Percentiles rank a stretch among this genome's conserved stretches.
phyloP scores from a whole-genome alignment of 768 basidiomycete genomes.

The Tricholoma terreum region DNA sequence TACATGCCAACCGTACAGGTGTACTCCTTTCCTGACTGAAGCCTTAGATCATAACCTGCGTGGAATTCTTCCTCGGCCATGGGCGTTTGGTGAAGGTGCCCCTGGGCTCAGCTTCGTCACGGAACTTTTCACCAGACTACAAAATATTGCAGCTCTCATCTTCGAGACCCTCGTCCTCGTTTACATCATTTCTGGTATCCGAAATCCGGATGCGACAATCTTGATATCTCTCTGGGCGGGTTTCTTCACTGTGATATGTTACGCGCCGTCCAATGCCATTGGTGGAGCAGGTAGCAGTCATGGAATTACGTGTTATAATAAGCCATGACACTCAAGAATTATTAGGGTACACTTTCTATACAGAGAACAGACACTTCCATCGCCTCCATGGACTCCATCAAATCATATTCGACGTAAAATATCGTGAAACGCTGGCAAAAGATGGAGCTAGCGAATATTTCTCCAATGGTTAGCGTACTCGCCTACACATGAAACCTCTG shows the following conservation, averaged over 20 bases:
- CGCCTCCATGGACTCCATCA: conserved; percentile 37
- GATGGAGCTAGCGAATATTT: conserved; percentile 34
- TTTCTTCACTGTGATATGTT: conserved; percentile 28
- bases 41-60: background rate
- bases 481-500: background rate
- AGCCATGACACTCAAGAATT: background rate
- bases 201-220: conserved; percentile 17
- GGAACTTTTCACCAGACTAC: conserved; percentile 19
- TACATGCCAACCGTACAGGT: background rate
- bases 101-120: conserved; percentile 33
- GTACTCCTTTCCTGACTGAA: background rate
- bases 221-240: conserved; percentile 24
- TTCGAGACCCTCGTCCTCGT: conserved; percentile 22
- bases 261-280: conserved; percentile 32
- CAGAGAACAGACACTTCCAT: conserved; percentile 32
- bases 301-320: background rate
- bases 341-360: conserved; percentile 40
- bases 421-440: conserved; percentile 32
- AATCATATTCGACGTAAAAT: conserved; percentile 33
- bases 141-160: conserved; percentile 20
- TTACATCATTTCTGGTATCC: conserved; percentile 15
- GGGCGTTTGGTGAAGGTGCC: conserved; percentile 27
- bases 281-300: conserved; percentile 30
- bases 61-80: background rate
- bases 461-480: conserved; percentile 24